These are phyloP conservation scores for Irpex lacteus DNA, from an alignment of 1,284 basidiomycete species.

Conservation along the genomic window DNA sequence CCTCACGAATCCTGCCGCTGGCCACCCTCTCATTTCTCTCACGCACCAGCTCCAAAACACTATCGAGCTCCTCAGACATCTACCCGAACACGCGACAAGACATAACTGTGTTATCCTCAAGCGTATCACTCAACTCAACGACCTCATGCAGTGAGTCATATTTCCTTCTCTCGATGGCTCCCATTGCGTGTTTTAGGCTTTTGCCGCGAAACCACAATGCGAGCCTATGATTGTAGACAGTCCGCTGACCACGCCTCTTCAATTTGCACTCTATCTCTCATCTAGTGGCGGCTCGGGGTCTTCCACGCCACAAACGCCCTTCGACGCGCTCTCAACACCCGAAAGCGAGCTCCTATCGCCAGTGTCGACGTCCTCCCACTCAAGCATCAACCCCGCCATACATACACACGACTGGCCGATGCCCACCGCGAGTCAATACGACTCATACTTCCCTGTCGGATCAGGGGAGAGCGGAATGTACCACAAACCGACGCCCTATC, in stretches of 20 bases:
- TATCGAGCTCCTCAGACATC: constrained; percentile 54
- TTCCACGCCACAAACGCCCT: constrained; percentile 28
- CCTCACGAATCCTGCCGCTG: constrained; percentile 58
- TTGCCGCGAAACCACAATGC: constrained; percentile 20
- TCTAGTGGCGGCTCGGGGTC: constrained; percentile 12
- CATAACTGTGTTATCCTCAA: constrained; percentile 54
- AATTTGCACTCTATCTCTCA: constrained; percentile 4
- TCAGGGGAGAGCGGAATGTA: constrained; percentile 25
- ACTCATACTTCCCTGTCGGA: constrained; percentile 64
- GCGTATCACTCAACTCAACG: constrained; percentile 59
- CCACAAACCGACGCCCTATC: constrained; percentile 27
- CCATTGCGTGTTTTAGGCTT: background rate
- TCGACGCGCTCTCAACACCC: constrained; percentile 45
- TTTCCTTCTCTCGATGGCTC: constrained; percentile 14
- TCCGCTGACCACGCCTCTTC: constrained; percentile 2
- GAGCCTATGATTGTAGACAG: constrained; percentile 15
- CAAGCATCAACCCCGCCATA: constrained; percentile 28
- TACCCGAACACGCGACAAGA: constrained; percentile 52
- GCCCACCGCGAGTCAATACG: constrained; percentile 50
- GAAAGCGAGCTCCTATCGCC: constrained; percentile 71
- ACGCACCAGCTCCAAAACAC: constrained; percentile 63
- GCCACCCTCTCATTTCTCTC: constrained; percentile 55
- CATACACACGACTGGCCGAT: constrained; percentile 46
- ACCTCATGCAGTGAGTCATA: constrained; percentile 62
- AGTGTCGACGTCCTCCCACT: constrained; percentile 60